Percentiles rank a stretch among this genome's conserved stretches.
Evolutionary conservation across 2,329 filamentous ascomycete genomes (phyloP).

Genomic region (Bipolaris bicolor): DNA sequence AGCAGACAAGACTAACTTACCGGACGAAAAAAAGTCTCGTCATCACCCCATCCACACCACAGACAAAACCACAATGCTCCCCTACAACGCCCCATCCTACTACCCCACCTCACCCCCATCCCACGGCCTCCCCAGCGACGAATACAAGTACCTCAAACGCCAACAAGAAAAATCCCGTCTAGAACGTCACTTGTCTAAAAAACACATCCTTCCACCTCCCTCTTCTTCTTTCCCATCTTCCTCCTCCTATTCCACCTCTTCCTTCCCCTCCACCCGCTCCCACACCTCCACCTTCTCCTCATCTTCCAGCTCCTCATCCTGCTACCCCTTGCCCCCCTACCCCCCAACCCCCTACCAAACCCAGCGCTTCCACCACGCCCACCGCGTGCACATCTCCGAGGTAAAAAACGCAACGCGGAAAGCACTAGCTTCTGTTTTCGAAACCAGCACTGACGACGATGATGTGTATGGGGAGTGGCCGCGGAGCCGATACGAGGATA

Average conservation of each 20-base stretch:
- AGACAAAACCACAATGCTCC: neutral
- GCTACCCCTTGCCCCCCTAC: neutral
- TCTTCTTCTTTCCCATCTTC: too few species aligned
- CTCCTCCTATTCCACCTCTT: neutral
- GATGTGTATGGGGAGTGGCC: too few species aligned
- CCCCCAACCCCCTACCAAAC: conserved; percentile 11
- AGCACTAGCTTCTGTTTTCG: conserved; percentile 3
- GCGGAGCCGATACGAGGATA: too few species aligned
- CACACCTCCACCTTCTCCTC: neutral
- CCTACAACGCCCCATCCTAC: neutral
- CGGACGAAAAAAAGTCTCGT: neutral
- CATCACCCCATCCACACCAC: neutral
- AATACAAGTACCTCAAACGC: conserved; percentile 9
- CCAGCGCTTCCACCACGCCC: neutral
- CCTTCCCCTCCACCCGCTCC: neutral
- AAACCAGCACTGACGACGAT: neutral
- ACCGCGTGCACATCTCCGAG: conserved; percentile 17
- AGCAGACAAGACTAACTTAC: too few species aligned
- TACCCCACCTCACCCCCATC: too few species aligned
- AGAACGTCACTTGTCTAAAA: conserved; percentile 7
- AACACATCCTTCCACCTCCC: neutral
- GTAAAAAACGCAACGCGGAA: conserved; percentile 19
- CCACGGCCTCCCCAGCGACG: conserved; percentile 14
- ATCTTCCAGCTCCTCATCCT: neutral
- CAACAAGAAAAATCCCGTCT: conserved; percentile 10